Conservation (phyloP, 2,329 filamentous ascomycete species). For the Helminthosporium solani region DNA sequence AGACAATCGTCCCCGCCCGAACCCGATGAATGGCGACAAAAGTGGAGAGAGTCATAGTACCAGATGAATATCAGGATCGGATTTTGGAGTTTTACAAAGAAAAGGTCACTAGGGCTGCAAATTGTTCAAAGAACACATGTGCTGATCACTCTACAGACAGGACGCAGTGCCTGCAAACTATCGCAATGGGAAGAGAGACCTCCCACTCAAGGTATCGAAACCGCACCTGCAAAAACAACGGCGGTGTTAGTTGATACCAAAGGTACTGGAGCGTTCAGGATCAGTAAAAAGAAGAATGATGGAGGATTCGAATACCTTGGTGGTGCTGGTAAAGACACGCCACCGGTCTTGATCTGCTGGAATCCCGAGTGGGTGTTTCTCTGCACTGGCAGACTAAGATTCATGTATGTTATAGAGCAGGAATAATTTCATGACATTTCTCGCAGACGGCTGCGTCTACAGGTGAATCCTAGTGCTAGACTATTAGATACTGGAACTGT, state of each 20-base stretch:
- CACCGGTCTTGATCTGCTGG: not conserved
- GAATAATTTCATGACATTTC: not conserved
- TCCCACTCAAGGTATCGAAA: not conserved
- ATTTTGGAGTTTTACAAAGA: slow-evolving; percentile 2
- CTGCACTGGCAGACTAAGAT: not conserved
- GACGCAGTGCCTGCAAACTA: not conserved
- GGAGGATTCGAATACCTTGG: slow-evolving; percentile 1
- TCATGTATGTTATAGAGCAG: not conserved
- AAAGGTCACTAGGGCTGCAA: not conserved
- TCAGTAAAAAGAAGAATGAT: not conserved
- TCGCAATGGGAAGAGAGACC: slow-evolving; percentile 1
- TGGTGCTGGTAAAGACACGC: not conserved
- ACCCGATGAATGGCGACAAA: not conserved
- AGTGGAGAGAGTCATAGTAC: slow-evolving; percentile 1
- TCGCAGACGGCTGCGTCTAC: not conserved
- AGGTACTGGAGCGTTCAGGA: slow-evolving; percentile 2
- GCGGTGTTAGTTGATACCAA: slow-evolving; percentile 1
- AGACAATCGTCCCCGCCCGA: not conserved
- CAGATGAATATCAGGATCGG: not conserved
- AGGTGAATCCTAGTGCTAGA: slow-evolving; percentile 1
- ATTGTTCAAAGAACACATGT: not conserved
- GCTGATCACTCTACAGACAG: slow-evolving; percentile 1
- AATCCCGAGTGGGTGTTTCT: slow-evolving; percentile 1
- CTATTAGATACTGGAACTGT: slow-evolving; percentile 1
- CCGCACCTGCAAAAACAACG: not conserved